A percentile compares a stretch with the other conserved stretches of the same genome.
Conservation (phyloP, 1,139 yeast species). For the Yamadazyma dendronema region DNA sequence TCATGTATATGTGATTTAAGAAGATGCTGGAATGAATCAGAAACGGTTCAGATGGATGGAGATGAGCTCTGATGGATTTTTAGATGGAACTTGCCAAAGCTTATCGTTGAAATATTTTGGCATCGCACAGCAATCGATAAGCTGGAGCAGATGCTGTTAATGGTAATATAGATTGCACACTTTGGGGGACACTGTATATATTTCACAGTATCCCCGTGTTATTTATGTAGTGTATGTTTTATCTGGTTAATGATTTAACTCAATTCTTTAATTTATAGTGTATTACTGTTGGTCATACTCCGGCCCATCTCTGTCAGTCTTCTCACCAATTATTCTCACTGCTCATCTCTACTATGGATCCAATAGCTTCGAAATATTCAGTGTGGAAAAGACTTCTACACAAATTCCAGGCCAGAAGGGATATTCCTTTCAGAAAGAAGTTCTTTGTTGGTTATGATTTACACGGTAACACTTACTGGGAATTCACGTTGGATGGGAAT, state of each 20-base stretch:
- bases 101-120: not conserved
- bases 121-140: not conserved
- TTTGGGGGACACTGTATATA: too few species aligned
- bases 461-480: constrained; percentile 85
- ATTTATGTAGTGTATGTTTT: too few species aligned
- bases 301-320: too few species aligned
- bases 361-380: constrained; percentile 37
- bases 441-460: constrained; percentile 73
- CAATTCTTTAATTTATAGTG: too few species aligned
- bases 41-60: too few species aligned
- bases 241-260: too few species aligned
- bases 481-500: constrained; percentile 55
- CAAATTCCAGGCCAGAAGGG: constrained; percentile 59
- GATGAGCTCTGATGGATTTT: too few species aligned
- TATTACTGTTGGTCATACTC: too few species aligned
- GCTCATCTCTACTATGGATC: constrained; percentile 27
- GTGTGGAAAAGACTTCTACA: constrained; percentile 47
- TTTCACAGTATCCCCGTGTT: too few species aligned
- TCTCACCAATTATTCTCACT: not conserved
- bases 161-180: too few species aligned
- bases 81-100: too few species aligned
- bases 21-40: too few species aligned
- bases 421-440: constrained; percentile 61
- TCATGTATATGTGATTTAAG: constrained; percentile 4
- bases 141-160: not conserved